Evolutionary conservation across 2,329 filamentous ascomycete species (phyloP), one percentile per base, ranked within the genome.

Genomic region (Cercospora sp.): DNA sequence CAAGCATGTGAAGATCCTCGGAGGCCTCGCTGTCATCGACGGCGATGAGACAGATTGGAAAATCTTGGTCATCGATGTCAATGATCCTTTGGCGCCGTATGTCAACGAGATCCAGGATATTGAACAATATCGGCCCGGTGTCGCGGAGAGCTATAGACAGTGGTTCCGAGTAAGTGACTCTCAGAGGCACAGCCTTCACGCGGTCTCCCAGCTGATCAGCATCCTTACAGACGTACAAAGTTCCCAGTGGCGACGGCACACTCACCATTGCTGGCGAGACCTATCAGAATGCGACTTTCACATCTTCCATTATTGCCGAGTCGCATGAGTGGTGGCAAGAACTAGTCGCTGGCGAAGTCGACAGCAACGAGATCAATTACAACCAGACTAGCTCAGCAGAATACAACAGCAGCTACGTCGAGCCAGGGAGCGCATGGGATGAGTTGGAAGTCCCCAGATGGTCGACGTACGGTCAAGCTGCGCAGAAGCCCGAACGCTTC

Each of bases 341-440:
- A 63, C n/a, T 63, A 24, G 43, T 63, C 16, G 60, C 60, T 32
- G 60, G 60, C 10, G 40, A 63, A 53, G 60, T 34, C 18, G 60
- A 63, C 40, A 63, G 60, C 7, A 51, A 63, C 53, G 60, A 63
- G 40, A 63, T 63, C 40, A 63, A 63, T 24, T 32, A 53, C 60
- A 63, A 63, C 6, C 60, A 63, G 34, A 63, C 60, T 5, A 63
- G 40, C 30, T 63, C 40, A n/a, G 26, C 40, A 21, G 28, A 21
- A 3, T 53, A 51, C 60, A 43, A 30, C 3, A 53, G 8, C 37
- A 63, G 60, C 43, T 63, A 63, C 10, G 60, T 63, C 3, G 40
- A 63, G 13, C 32, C 60, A 21, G 43, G 26, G 8, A 63, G 28
- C 51, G 60, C 60, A n/a, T 63, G 43, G 40, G 60, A 63, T 16